Conservation (phyloP, 805 yeast species). For the Kodamaea jinghongensis region DNA sequence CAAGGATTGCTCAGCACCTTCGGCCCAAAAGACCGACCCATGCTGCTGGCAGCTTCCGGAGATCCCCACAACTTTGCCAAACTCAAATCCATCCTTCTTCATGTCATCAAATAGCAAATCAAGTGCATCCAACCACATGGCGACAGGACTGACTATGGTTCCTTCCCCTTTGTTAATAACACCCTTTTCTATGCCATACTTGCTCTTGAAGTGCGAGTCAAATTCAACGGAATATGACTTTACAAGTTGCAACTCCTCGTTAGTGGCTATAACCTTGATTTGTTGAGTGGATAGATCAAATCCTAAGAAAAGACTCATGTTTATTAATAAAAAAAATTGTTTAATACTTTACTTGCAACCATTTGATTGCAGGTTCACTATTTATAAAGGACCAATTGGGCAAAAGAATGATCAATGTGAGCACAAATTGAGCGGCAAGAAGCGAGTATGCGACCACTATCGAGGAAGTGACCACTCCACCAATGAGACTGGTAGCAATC, state of each 20-base stretch:
- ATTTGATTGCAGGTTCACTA: conserved; percentile 42
- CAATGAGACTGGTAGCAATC: conserved; percentile 38
- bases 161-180: conserved; percentile 55
- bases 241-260: conserved; percentile 50
- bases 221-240: conserved; percentile 67
- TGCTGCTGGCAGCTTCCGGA: conserved; percentile 92
- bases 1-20: conserved; percentile 43
- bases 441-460: conserved; percentile 36
- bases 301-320: conserved; percentile 49
- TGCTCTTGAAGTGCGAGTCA: conserved; percentile 55
- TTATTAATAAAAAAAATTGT: conserved; percentile 1
- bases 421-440: conserved; percentile 34
- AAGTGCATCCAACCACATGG: conserved; percentile 86
- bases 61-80: conserved; percentile 58
- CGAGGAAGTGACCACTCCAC: conserved; percentile 50
- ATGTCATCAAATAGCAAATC: conserved; percentile 58
- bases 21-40: conserved; percentile 82
- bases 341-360: conserved; percentile 39
- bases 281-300: conserved; percentile 91
- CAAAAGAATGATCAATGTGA: conserved; percentile 34
- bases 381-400: conserved; percentile 63
- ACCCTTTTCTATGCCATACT: conserved; percentile 70
- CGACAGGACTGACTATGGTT: conserved; percentile 74
- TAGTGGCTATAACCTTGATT: conserved; percentile 68
- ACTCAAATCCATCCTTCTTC: conserved; percentile 52